These are phyloP conservation scores for Polygonum maritimum DNA, from an alignment of 148 eudicot species.

Conservation along the genomic window DNA sequence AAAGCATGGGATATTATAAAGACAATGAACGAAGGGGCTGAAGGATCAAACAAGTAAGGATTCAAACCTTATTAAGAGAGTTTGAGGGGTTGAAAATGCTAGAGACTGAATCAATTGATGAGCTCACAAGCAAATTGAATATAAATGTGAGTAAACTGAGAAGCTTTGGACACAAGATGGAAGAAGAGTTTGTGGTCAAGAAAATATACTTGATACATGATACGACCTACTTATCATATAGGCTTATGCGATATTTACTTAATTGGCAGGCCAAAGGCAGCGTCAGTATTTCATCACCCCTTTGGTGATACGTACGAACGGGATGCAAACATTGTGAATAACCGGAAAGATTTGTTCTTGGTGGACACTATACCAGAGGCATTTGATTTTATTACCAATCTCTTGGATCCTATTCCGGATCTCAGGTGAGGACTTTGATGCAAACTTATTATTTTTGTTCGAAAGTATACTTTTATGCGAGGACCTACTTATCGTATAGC, in stretches of 20 bases:
- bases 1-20: too few relatives aligned
- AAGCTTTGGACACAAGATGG: too few relatives aligned
- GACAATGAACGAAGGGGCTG: too few relatives aligned
- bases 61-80: too few relatives aligned
- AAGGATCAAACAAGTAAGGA: too few relatives aligned
- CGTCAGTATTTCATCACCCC: constrained; percentile 69
- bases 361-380: constrained; percentile 89
- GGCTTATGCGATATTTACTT: neutral
- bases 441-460: neutral
- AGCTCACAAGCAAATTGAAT: too few relatives aligned
- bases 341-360: constrained; percentile 60
- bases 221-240: neutral
- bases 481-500: neutral
- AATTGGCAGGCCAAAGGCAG: constrained; percentile 70
- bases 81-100: too few relatives aligned
- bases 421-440: constrained; percentile 37
- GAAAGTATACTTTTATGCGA: neutral
- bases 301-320: constrained; percentile 83
- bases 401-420: constrained; percentile 61
- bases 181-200: too few relatives aligned
- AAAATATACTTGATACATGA: neutral
- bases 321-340: constrained; percentile 71
- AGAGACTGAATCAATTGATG: too few relatives aligned
- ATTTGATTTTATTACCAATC: constrained; percentile 52
- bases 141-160: too few relatives aligned